Conservation (phyloP, 257 asterid species). For the Solanum clarkiae region DNA sequence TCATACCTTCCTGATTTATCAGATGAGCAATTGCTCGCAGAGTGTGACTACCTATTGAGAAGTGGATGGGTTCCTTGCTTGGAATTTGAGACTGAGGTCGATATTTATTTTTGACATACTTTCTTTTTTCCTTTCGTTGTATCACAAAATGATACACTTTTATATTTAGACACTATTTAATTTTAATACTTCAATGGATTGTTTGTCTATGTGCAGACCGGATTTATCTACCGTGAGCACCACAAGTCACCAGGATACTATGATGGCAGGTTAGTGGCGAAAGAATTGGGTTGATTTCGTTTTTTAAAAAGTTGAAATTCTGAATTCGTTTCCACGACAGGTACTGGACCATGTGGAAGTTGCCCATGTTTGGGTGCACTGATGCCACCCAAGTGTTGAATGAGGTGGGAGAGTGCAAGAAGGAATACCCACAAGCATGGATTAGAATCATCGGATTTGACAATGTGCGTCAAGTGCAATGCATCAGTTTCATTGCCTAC, state of each 20-base stretch:
- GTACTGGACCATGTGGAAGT: too few species aligned
- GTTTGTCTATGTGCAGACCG: not conserved
- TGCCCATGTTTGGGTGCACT: too few species aligned
- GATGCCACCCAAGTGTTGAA: not conserved
- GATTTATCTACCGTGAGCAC: slow-evolving; percentile 15
- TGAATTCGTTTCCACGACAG: not conserved
- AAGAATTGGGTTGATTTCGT: not conserved
- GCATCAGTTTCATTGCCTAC: slow-evolving; percentile 25
- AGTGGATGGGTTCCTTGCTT: slow-evolving; percentile 33
- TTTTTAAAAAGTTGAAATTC: not conserved
- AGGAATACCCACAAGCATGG: slow-evolving; percentile 15
- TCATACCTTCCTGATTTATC: slow-evolving; percentile 31
- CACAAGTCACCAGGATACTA: slow-evolving; percentile 35
- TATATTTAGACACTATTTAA: not conserved
- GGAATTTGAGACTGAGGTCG: slow-evolving; percentile 36
- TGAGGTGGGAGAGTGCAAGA: slow-evolving; percentile 22
- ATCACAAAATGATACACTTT: not conserved
- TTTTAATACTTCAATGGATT: not conserved
- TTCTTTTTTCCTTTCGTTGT: not conserved
- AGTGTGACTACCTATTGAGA: slow-evolving; percentile 36
- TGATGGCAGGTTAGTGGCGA: slow-evolving; percentile 11
- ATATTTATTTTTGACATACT: not conserved
- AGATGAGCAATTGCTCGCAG: slow-evolving; percentile 11
- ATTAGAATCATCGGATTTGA: slow-evolving; percentile 44
- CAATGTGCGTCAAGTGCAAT: slow-evolving; percentile 24